Percentiles rank a stretch among this genome's conserved stretches.
Evolutionary conservation across 202 grass and related monocot species (phyloP).

Genomic region (Zizania palustris): DNA sequence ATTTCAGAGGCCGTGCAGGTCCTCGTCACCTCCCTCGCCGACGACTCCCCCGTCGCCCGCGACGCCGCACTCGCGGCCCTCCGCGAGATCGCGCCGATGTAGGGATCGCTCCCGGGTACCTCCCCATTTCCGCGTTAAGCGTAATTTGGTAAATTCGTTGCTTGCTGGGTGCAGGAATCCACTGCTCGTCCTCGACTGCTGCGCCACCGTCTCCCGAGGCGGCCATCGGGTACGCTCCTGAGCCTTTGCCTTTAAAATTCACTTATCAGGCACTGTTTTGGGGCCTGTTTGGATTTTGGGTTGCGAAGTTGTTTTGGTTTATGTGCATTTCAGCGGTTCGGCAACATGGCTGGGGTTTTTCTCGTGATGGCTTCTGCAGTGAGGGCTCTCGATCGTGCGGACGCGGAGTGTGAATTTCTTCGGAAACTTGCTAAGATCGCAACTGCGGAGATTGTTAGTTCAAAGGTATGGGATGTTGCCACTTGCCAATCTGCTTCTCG

Average conservation of each 20-base stretch:
- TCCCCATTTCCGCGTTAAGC: neutral
- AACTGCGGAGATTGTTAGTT: conserved; percentile 84
- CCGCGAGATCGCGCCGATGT: conserved; percentile 90
- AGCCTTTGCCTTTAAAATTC: neutral
- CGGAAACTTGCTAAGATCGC: conserved; percentile 76
- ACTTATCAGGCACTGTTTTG: neutral
- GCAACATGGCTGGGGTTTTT: conserved; percentile 92
- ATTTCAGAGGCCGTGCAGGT: conserved; percentile 89
- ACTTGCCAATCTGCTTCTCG: conserved; percentile 12
- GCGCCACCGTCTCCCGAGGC: conserved; percentile 65
- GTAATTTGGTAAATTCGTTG: conserved; percentile 39
- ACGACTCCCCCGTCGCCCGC: conserved; percentile 66
- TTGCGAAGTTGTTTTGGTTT: conserved; percentile 34
- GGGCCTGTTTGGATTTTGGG: neutral
- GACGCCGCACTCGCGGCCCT: conserved; percentile 77
- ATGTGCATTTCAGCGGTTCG: conserved; percentile 63
- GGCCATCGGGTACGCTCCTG: conserved; percentile 61
- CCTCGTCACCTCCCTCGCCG: conserved; percentile 83
- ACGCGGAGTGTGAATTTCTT: conserved; percentile 61
- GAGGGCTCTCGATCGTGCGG: conserved; percentile 54
- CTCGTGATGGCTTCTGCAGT: conserved; percentile 85
- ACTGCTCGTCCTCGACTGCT: conserved; percentile 79
- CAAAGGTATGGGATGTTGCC: conserved; percentile 62
- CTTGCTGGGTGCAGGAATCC: conserved; percentile 67
- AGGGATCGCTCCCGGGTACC: conserved; percentile 22